Percentiles rank a stretch among this genome's conserved stretches.
Evolutionary conservation across 176 grass and related monocot genomes (phyloP).

Genomic region (Chrysopogon serrulatus): DNA sequence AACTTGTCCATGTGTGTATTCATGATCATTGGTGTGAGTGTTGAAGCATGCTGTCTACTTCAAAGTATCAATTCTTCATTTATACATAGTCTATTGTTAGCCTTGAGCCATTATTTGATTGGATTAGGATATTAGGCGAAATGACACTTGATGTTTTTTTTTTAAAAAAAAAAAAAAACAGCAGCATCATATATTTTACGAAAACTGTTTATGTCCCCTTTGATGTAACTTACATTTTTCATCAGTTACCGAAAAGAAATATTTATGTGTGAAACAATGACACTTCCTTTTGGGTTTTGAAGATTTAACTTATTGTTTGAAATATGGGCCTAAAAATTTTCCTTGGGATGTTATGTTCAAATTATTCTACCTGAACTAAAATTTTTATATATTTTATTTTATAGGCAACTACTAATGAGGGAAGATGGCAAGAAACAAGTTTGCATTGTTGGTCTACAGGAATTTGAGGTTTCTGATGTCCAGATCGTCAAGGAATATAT

Average conservation of each 20-base stretch:
- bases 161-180: background rate
- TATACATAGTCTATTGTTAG: background rate
- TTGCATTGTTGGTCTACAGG: no score
- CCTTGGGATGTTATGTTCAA: no score
- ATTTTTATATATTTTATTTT: no score
- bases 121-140: background rate
- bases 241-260: background rate
- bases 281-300: background rate
- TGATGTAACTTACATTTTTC: background rate
- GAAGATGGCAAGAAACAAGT: no score
- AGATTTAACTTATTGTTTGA: no score
- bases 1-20: background rate
- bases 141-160: conserved; percentile 1
- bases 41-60: background rate
- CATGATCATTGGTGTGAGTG: background rate
- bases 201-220: background rate
- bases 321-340: no score
- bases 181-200: background rate
- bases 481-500: no score
- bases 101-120: background rate
- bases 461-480: no score
- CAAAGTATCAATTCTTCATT: background rate
- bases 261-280: background rate
- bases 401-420: no score
- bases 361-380: no score